Evolutionary conservation across 2,329 filamentous ascomycete genomes (phyloP).

Genomic region (Raffaelea deltoideospora): DNA sequence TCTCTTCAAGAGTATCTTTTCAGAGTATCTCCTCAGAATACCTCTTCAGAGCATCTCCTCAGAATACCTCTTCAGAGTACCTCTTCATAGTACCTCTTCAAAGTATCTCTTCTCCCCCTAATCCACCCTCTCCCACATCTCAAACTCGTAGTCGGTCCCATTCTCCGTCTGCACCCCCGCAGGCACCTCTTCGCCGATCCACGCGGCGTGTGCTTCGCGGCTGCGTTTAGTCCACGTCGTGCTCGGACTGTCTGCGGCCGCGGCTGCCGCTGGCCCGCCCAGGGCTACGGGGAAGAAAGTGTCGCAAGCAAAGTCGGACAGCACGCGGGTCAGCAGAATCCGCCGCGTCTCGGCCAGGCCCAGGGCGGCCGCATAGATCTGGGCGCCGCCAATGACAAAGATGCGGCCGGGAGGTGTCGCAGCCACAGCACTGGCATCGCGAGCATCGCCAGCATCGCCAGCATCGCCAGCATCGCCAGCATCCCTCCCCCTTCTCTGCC

Average conservation of each 20-base stretch:
- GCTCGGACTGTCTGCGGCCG: conserved; percentile 9
- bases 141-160: conserved; percentile 52
- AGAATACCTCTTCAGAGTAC: no score
- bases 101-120: no score
- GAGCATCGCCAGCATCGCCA: no score
- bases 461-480: no score
- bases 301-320: conserved; percentile 60
- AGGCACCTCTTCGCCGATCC: conserved; percentile 49
- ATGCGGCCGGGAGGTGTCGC: conserved; percentile 32
- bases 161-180: conserved; percentile 46
- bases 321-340: conserved; percentile 56
- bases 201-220: conserved; percentile 40
- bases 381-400: conserved; percentile 81
- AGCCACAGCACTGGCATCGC: no score
- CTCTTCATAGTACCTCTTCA: no score
- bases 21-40: no score
- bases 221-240: conserved; percentile 38
- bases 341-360: conserved; percentile 37
- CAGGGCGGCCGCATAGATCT: conserved; percentile 67
- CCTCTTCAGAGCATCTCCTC: no score
- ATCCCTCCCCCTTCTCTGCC: no score
- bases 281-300: conserved; percentile 54
- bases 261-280: conserved; percentile 15
- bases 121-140: conserved; percentile 51
- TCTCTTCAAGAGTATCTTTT: no score